Evolutionary conservation across 495 filamentous ascomycete species (phyloP).

Genomic region (Hyaloscypha hepaticicola): DNA sequence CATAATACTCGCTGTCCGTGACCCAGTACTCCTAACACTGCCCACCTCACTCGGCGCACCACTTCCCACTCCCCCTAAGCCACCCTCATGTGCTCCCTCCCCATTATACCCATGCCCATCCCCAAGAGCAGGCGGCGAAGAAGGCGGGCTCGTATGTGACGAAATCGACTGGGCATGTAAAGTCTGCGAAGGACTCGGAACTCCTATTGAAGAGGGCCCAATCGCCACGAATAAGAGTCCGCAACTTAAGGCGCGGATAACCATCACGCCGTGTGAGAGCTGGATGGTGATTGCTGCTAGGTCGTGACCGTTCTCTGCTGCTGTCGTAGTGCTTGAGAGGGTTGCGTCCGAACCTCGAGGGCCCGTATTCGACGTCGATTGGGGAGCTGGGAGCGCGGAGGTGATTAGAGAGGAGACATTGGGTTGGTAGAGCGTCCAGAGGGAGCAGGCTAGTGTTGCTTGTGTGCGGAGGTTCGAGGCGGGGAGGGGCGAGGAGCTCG

Average conservation of each 20-base stretch:
- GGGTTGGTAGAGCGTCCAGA: constrained; percentile 33
- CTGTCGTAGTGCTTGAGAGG: constrained; percentile 9
- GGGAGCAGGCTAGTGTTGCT: constrained; percentile 32
- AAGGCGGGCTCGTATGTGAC: constrained; percentile 14
- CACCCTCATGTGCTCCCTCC: neutral
- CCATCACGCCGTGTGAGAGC: constrained; percentile 44
- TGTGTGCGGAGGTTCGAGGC: constrained; percentile 33
- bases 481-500: constrained; percentile 28
- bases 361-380: neutral
- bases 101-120: constrained; percentile 3
- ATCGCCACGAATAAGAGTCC: constrained; percentile 54
- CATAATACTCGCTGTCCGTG: constrained; percentile 21
- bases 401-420: constrained; percentile 8
- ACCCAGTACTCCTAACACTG: constrained; percentile 26
- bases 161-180: constrained; percentile 1
- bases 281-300: constrained; percentile 44
- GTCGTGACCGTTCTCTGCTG: constrained; percentile 22
- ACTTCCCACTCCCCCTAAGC: constrained; percentile 13
- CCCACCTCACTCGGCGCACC: constrained; percentile 23
- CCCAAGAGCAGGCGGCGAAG: constrained; percentile 15
- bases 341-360: constrained; percentile 17
- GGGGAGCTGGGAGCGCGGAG: constrained; percentile 11
- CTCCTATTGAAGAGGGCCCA: constrained; percentile 35
- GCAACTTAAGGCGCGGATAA: constrained; percentile 47
- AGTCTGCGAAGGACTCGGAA: constrained; percentile 1